Base-by-base conservation (phyloP, 208 protist species). In the Trypanosoma mega region DNA sequence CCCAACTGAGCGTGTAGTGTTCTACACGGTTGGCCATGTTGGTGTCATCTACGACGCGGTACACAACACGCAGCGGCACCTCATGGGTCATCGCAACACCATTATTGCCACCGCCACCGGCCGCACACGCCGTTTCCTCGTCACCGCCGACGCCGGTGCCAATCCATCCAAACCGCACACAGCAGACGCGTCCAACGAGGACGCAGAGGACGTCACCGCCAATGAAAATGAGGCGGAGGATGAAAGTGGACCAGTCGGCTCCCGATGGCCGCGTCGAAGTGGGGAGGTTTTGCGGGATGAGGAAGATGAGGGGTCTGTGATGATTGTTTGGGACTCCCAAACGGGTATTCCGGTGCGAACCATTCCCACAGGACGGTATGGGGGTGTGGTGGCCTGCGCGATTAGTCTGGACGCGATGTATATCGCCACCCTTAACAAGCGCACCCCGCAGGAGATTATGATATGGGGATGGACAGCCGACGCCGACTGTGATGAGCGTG, bases 321-420 rank as follows among this genome's bases (percentile, higher is more conserved):
- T 98, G 74, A 97, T 98, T 61, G 78, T 98, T 2, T 98, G 96
- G 94, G 94, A 98, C 39, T 80, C 90, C 29, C 48, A 78, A 33
- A 95, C 80, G 27, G 74, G 75, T 8, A 75, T 89, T 26, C 93
- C 96, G 16, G 57, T 98, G 37, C 85, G 90, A n/a, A 78, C 63
- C n/a, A 83, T 92, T 64, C 74, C 70, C 45, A 78, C 88, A 3
- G 76, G 78, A 29, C 73, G 79, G 37, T 90, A 91, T 68, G 74
- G 81, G 27, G 93, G 96, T 30, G 92, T 97, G 16, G 58, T 90
- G 30, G 75, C 82, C 26, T 84, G 96, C 45, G 90, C 91, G 56
- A 92, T 98, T 72, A 95, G 90, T 8, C 58, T 80, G 1, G 93
- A 97, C 55, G 87, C 74, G 1, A 74, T 89, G 64, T 95, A 90